Percentiles rank a stretch among this genome's conserved stretches.
phyloP scores from a whole-genome alignment of 2,329 filamentous ascomycete species.

The Conoideocrella luteorostrata region DNA sequence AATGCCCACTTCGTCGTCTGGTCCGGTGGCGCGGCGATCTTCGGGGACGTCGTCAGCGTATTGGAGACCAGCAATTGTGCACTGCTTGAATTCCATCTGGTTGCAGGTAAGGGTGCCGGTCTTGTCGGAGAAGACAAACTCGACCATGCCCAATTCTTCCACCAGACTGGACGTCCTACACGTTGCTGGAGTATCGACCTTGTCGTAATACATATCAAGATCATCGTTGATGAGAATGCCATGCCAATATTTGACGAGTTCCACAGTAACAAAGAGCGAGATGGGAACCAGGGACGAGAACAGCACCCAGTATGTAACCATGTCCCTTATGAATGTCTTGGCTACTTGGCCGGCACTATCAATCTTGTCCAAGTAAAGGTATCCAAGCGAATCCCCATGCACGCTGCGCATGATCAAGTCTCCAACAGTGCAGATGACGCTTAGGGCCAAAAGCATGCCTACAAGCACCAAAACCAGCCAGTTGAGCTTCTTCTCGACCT shows the following conservation, averaged over 20 bases:
- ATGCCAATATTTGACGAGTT: slow-evolving; percentile 96
- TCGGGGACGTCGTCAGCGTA: slow-evolving; percentile 91
- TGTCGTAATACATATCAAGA: slow-evolving; percentile 95
- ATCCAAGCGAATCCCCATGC: slow-evolving; percentile 56
- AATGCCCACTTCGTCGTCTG: slow-evolving; percentile 76
- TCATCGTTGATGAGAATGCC: slow-evolving; percentile 98
- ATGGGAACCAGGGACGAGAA: slow-evolving; percentile 97
- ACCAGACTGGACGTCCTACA: slow-evolving; percentile 95
- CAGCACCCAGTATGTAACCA: slow-evolving; percentile 97
- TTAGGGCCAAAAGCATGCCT: slow-evolving; percentile 73
- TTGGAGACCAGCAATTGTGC: slow-evolving; percentile 85
- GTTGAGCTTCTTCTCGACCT: slow-evolving; percentile 91
- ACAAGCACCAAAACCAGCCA: slow-evolving; percentile 87
- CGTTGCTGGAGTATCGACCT: slow-evolving; percentile 89
- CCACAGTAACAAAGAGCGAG: slow-evolving; percentile 93
- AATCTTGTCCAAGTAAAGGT: slow-evolving; percentile 62
- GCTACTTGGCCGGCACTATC: slow-evolving; percentile 50
- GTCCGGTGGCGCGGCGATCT: slow-evolving; percentile 72
- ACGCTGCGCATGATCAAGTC: slow-evolving; percentile 74
- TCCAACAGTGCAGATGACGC: slow-evolving; percentile 84
- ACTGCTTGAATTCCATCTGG: slow-evolving; percentile 97
- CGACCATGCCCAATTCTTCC: slow-evolving; percentile 95
- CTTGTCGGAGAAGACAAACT: slow-evolving; percentile 98
- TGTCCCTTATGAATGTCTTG: slow-evolving; percentile 82
- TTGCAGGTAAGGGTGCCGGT: slow-evolving; percentile 97